These are phyloP conservation scores for Phycomyces nitens DNA, from an alignment of 192 early-diverging fungal genomes.

Conservation along the genomic window DNA sequence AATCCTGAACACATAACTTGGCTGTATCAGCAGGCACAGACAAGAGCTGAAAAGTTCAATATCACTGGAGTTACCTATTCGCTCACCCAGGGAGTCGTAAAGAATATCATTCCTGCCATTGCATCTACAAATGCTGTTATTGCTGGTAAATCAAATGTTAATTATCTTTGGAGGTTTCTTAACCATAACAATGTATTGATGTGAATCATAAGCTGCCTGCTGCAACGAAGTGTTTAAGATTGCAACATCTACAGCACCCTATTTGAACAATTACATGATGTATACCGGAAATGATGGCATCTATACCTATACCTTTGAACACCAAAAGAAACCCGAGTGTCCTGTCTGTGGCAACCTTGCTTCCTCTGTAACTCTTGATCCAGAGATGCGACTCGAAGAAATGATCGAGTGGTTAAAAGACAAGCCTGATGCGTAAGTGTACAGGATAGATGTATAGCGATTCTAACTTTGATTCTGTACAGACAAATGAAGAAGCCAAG, in stretches of 20 bases:
- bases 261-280: slow-evolving; percentile 95
- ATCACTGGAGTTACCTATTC: slow-evolving; percentile 88
- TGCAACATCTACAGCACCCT: slow-evolving; percentile 70
- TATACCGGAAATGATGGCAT: slow-evolving; percentile 90
- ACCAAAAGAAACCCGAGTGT: slow-evolving; percentile 80
- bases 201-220: slow-evolving; percentile 67
- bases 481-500: slow-evolving; percentile 88
- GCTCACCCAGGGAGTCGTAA: slow-evolving; percentile 94
- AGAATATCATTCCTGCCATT: slow-evolving; percentile 98
- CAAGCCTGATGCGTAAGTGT: slow-evolving; percentile 62
- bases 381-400: slow-evolving; percentile 66
- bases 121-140: slow-evolving; percentile 86
- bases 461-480: slow-evolving; percentile 3
- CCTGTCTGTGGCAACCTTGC: slow-evolving; percentile 81
- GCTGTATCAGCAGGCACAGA: slow-evolving; percentile 63
- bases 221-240: slow-evolving; percentile 95
- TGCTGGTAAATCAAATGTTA: slow-evolving; percentile 41
- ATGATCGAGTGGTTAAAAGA: slow-evolving; percentile 82
- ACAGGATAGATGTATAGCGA: neutral
- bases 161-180: neutral
- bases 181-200: no score
- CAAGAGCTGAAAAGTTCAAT: slow-evolving; percentile 74
- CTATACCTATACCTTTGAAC: slow-evolving; percentile 86
- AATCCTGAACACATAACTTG: slow-evolving; percentile 75
- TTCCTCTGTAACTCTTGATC: slow-evolving; percentile 46